Evolutionary conservation across 805 yeast genomes (phyloP).

Genomic region (Kodamaea fukazawae): DNA sequence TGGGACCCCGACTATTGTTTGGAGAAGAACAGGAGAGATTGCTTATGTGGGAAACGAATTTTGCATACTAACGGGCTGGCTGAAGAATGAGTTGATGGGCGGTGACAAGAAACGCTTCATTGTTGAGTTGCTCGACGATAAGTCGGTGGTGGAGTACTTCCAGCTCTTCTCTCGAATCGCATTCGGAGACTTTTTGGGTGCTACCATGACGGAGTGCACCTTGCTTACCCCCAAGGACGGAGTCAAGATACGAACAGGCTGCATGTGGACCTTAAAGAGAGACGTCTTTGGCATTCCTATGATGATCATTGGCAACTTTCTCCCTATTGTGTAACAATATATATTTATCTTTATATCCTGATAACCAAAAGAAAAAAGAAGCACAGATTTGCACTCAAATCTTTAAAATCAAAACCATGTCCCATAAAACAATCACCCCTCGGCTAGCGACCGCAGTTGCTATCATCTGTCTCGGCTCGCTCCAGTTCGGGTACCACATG

Average conservation of each 20-base stretch:
- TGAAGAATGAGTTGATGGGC: conserved; percentile 59
- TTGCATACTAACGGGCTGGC: conserved; percentile 89
- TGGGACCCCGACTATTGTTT: conserved; percentile 92
- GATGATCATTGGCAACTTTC: conserved; percentile 92
- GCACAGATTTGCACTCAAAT: neutral
- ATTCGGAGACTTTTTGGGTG: conserved; percentile 85
- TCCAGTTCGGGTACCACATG: conserved; percentile 94
- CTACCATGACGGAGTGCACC: conserved; percentile 83
- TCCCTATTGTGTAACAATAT: conserved; percentile 68
- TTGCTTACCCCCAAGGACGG: conserved; percentile 57
- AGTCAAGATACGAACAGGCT: conserved; percentile 66
- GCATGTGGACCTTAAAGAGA: conserved; percentile 90
- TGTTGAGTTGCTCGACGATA: conserved; percentile 83
- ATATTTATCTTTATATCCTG: neutral
- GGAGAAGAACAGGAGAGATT: conserved; percentile 95
- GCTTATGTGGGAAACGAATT: conserved; percentile 96
- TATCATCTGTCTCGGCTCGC: conserved; percentile 70
- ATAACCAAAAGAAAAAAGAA: neutral
- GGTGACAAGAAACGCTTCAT: conserved; percentile 64
- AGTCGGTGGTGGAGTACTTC: conserved; percentile 83
- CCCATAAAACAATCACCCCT: conserved; percentile 3
- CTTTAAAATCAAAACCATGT: neutral
- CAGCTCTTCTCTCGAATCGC: conserved; percentile 81
- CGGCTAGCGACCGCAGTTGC: conserved; percentile 44
- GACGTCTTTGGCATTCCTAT: conserved; percentile 96